Base-by-base conservation (phyloP, 2,329 filamentous ascomycete genomes). In the Colletotrichum truncatum region DNA sequence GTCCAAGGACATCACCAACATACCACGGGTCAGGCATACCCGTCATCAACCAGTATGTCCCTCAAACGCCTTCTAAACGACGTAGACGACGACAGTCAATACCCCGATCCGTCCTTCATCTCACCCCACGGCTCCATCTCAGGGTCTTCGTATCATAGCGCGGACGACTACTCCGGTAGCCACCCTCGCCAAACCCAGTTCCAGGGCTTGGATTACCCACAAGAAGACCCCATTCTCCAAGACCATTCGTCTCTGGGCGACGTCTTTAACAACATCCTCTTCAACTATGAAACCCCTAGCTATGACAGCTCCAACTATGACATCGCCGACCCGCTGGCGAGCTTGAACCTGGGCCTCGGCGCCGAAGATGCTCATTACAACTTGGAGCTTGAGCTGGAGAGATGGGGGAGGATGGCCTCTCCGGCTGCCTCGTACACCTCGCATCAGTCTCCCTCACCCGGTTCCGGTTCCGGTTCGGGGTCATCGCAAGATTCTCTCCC, bases 1-100 rank as follows among this genome's bases (percentile, higher is more conserved):
- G 12, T 45, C 23, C 26, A 12, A 25, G 41, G 10, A 23, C 41
- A 23, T 39, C 52, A 34, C 23, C 54, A 46, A 34, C 28, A 16
- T 9, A n/a, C 61, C 2, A 32, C 45, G 41, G 36, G 45, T 21
- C n/a, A 38, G 48, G 30, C 48, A 36, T 52, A 25, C 32, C 18
- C 51, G 51, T 30, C 36, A 25, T 30, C 49, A 14, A 18, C 49
- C 32, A 48, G n/a, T 16, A 67, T 67, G 66, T 57, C 65, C 6
- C 57, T 67, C 4, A 67, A 67, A 39, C 64, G 66, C 21, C 62
- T 67, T 3, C 56, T 67, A 21, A 67, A 67, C 16, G 56, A 66
- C 23, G 66, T 57, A 10, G 66, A 67, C 1, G 52, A 61, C 12
- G 62, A 66, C n/a, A 11, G 21, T 6, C 48, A 43, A 28, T 67